Evolutionary conservation across 2,329 filamentous ascomycete species (phyloP).

Genomic region (Coniosporium tulheliwenetii): DNA sequence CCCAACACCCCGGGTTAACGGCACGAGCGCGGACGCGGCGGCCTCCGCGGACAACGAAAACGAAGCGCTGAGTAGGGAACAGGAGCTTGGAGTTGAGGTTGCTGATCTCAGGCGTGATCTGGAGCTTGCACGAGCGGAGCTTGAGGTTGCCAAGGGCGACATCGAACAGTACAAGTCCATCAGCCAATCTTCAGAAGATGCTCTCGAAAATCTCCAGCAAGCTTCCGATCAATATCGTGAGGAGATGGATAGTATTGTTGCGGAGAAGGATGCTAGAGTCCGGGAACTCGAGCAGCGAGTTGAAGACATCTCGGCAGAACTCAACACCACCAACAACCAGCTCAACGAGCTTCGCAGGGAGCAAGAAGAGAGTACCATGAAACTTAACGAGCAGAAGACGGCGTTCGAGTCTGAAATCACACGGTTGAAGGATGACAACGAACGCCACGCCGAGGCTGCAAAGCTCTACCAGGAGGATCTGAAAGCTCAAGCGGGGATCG

Average conservation of each 20-base stretch:
- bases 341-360: slow-evolving; percentile 65
- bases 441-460: slow-evolving; percentile 62
- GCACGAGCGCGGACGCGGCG: slow-evolving; percentile 21
- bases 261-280: slow-evolving; percentile 66
- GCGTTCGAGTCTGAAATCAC: slow-evolving; percentile 64
- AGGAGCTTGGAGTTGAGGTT: slow-evolving; percentile 71
- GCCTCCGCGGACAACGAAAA: slow-evolving; percentile 36
- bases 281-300: slow-evolving; percentile 69
- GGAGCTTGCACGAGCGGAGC: slow-evolving; percentile 62
- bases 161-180: slow-evolving; percentile 80
- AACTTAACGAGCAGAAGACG: slow-evolving; percentile 69
- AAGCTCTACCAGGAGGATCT: slow-evolving; percentile 83
- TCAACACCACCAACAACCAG: slow-evolving; percentile 68
- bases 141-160: slow-evolving; percentile 67
- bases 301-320: slow-evolving; percentile 68
- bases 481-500: slow-evolving; percentile 84
- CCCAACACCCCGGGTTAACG: slow-evolving; percentile 46
- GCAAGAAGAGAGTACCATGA: slow-evolving; percentile 56
- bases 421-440: slow-evolving; percentile 69
- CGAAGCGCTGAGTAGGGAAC: slow-evolving; percentile 46
- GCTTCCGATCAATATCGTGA: slow-evolving; percentile 78
- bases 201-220: slow-evolving; percentile 61
- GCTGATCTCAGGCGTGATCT: slow-evolving; percentile 78
- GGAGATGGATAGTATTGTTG: slow-evolving; percentile 61
- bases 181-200: slow-evolving; percentile 75